Evolutionary conservation across 768 basidiomycete genomes (phyloP).

Genomic region (Obba rivulosa): DNA sequence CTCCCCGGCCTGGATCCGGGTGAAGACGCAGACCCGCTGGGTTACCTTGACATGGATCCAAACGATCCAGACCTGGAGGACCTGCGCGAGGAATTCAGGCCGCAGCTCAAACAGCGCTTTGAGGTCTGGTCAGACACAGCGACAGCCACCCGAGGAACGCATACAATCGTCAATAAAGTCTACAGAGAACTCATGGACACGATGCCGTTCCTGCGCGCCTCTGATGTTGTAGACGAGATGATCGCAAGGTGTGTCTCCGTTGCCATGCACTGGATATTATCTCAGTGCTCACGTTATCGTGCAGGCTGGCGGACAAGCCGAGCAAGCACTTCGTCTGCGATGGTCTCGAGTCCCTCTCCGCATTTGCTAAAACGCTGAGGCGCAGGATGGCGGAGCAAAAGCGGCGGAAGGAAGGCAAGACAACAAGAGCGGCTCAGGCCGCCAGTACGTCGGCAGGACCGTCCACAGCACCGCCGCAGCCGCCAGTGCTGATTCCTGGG

Average conservation of each 20-base stretch:
- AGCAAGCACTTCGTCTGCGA: slow-evolving; percentile 49
- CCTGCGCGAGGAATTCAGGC: slow-evolving; percentile 54
- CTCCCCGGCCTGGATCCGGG: slow-evolving; percentile 31
- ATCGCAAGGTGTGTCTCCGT: slow-evolving; percentile 36
- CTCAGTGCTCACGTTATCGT: background rate
- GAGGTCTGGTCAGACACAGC: slow-evolving; percentile 50
- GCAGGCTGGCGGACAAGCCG: slow-evolving; percentile 49
- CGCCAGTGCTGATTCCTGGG: background rate
- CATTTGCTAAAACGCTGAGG: slow-evolving; percentile 47
- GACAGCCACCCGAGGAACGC: slow-evolving; percentile 33
- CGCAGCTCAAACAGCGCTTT: slow-evolving; percentile 50
- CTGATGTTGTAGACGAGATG: slow-evolving; percentile 56
- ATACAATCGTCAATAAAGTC: slow-evolving; percentile 30
- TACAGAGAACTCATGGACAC: slow-evolving; percentile 40
- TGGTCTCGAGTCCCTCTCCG: slow-evolving; percentile 41
- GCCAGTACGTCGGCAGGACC: background rate
- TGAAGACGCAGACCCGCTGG: slow-evolving; percentile 43
- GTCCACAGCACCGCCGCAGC: background rate
- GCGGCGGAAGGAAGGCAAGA: slow-evolving; percentile 4
- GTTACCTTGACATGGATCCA: slow-evolving; percentile 46
- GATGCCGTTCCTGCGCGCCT: slow-evolving; percentile 53
- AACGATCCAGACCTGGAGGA: slow-evolving; percentile 56
- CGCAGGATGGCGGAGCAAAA: slow-evolving; percentile 27
- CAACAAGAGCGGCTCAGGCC: background rate
- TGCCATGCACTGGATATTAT: background rate